Evolutionary conservation across 2,329 filamentous ascomycete genomes (phyloP), one percentile per base, ranked within the genome.

Genomic region (Didymella segeticola): DNA sequence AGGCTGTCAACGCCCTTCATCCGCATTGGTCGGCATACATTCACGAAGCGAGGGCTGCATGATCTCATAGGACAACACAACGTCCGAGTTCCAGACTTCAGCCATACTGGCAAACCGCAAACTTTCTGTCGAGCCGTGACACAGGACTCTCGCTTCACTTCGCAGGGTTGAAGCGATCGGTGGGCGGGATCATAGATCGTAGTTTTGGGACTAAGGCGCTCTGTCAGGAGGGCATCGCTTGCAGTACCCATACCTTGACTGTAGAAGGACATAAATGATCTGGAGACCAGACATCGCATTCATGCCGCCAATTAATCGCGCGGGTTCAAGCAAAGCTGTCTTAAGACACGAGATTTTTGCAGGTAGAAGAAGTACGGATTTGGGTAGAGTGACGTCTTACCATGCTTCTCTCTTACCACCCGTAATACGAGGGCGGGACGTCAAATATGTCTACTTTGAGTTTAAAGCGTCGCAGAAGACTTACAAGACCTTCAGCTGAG

Each of bases 41-140:
- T 12, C 17, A 30, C 33, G 45, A 45, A 57, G 54, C 54, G 54
- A 57, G 41, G 12, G 38, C 27, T 42, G 12, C 20, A 20, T n/a
- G 33, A 31, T 15, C 7, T n/a, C 19, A 33, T 25, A 43, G 41
- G 41, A 17, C 26, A 15, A 19, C 17, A 3, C 6, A n/a, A 33
- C 17, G 12, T 20, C 27, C 5, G 25, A 23, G 19, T 43, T 15
- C 41, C 41, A 33, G 41, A 27, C 17, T 6, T 22, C n/a, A 8
- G 19, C 8, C 10, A 31, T 31, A 33, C 19, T 29, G 31, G 15
- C 27, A 15, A 12, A 12, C 26, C 5, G 17, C 15, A 17, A 42
- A 14, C 36, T 15, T 15, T 38, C 4, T 4, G 3, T 20, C 17
- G 14, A 20, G n/a, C n/a, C 12, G 14, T 8, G 14, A 33, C 7